A percentile compares a stretch with the other conserved stretches of the same genome.
phyloP scores from a whole-genome alignment of 352 stramenopile genomes.

The Albugo laibachii region DNA sequence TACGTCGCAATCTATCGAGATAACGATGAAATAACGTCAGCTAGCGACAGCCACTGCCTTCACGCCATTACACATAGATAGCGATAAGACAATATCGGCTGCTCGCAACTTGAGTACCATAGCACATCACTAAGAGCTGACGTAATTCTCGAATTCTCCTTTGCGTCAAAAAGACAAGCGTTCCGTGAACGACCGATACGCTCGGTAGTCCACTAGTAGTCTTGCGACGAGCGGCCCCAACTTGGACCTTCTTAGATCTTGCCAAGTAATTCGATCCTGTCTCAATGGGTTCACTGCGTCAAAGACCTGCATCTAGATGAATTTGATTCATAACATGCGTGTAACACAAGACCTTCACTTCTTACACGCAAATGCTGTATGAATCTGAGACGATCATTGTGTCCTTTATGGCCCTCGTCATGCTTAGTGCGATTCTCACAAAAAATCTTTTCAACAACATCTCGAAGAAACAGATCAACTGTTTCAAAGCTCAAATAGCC shows the following conservation, averaged over 20 bases:
- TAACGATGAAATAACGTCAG: too few species aligned
- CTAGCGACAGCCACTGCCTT: too few species aligned
- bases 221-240: slow-evolving; percentile 23
- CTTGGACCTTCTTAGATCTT: slow-evolving; percentile 27
- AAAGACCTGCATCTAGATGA: slow-evolving; percentile 33
- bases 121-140: too few species aligned
- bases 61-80: too few species aligned
- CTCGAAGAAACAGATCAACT: slow-evolving; percentile 37
- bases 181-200: too few species aligned
- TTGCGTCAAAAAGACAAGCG: too few species aligned
- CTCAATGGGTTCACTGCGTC: slow-evolving; percentile 24
- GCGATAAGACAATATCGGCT: too few species aligned
- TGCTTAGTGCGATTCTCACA: slow-evolving; percentile 5
- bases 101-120: too few species aligned
- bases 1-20: too few species aligned
- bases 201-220: too few species aligned
- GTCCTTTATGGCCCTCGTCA: slow-evolving; percentile 7
- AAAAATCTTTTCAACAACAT: slow-evolving; percentile 25
- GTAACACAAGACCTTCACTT: neutral
- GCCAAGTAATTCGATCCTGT: slow-evolving; percentile 27
- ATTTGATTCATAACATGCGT: neutral
- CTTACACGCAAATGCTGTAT: slow-evolving; percentile 16
- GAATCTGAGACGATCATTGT: slow-evolving; percentile 3
- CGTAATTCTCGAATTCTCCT: too few species aligned
- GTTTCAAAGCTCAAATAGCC: slow-evolving; percentile 36